Evolutionary conservation across 805 yeast genomes (phyloP).

Genomic region (Wickerhamomyces subpelliculosus): DNA sequence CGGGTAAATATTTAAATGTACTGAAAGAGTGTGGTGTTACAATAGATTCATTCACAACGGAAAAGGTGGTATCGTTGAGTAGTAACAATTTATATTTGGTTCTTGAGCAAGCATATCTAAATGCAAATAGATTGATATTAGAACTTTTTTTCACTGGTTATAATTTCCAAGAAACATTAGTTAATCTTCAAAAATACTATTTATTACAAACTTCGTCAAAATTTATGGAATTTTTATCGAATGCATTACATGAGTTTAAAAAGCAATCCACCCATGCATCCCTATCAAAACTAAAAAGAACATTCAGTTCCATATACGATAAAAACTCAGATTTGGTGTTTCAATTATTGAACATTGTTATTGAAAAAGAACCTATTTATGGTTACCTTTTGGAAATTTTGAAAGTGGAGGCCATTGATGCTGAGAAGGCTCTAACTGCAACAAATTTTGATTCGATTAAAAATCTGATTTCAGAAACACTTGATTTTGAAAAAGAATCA

Average conservation of each 20-base stretch:
- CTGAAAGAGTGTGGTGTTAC: slow-evolving; percentile 52
- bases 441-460: slow-evolving; percentile 37
- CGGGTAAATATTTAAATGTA: slow-evolving; percentile 82
- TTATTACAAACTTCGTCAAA: slow-evolving; percentile 45
- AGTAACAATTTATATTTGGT: slow-evolving; percentile 43
- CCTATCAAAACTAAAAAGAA: slow-evolving; percentile 26
- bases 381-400: slow-evolving; percentile 42
- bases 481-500: slow-evolving; percentile 16
- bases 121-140: slow-evolving; percentile 60
- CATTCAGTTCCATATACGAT: slow-evolving; percentile 13
- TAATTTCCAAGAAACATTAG: slow-evolving; percentile 40
- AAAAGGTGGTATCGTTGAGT: slow-evolving; percentile 26
- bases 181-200: slow-evolving; percentile 48
- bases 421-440: slow-evolving; percentile 41
- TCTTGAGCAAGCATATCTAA: slow-evolving; percentile 52
- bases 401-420: slow-evolving; percentile 47
- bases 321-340: slow-evolving; percentile 16
- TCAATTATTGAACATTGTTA: slow-evolving; percentile 25
- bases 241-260: slow-evolving; percentile 45
- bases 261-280: slow-evolving; percentile 28
- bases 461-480: slow-evolving; percentile 35
- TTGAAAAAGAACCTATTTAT: slow-evolving; percentile 35
- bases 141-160: slow-evolving; percentile 56
- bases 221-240: slow-evolving; percentile 46
- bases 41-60: slow-evolving; percentile 12